Conservation (phyloP, 768 basidiomycete genomes). For the Termitomyces sp. region DNA sequence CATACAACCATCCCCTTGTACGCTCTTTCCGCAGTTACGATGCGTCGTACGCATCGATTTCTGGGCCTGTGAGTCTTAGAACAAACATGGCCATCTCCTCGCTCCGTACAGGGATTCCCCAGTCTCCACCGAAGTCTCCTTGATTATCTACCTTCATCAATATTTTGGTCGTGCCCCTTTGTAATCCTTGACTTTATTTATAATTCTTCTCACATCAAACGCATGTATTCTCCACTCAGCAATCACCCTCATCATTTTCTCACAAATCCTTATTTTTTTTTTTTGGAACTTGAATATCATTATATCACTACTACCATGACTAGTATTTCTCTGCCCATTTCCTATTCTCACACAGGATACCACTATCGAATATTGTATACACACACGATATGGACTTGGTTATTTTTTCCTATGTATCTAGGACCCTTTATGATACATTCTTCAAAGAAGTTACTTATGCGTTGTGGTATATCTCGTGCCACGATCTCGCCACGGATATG, state of each 20-base stretch:
- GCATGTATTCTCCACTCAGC: neutral
- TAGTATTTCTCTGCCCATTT: neutral
- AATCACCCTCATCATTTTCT: neutral
- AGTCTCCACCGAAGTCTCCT: conserved; percentile 13
- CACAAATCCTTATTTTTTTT: neutral
- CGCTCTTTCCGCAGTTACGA: conserved; percentile 4
- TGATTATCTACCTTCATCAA: neutral
- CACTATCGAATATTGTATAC: neutral
- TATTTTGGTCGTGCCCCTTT: neutral
- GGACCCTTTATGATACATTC: neutral
- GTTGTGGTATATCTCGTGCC: neutral
- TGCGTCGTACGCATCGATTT: conserved; percentile 7
- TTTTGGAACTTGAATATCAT: neutral
- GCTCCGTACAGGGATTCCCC: conserved; percentile 35
- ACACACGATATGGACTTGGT: neutral
- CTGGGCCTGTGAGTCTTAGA: conserved; percentile 23
- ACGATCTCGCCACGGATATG: neutral
- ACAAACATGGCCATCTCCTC: conserved; percentile 41
- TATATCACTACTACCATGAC: neutral
- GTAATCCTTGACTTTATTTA: neutral
- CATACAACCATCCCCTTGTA: conserved; percentile 3
- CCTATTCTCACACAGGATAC: neutral
- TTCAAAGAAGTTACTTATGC: neutral
- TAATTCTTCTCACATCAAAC: neutral
- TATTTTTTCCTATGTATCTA: neutral